These are phyloP conservation scores for Boletus insuetus DNA, from an alignment of 768 basidiomycete species.

Conservation along the genomic window DNA sequence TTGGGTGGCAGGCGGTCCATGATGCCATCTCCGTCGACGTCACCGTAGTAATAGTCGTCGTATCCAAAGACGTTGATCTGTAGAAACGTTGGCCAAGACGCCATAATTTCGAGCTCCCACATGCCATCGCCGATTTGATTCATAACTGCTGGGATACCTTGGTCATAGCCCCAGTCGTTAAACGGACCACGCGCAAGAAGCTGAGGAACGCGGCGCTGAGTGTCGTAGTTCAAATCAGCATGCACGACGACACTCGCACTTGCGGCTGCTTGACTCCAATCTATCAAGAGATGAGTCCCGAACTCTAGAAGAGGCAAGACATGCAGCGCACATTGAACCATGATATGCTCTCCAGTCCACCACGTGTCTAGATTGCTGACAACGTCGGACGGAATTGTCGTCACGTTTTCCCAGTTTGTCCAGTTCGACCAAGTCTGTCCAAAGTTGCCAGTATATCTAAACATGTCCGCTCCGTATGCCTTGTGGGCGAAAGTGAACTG, in stretches of 20 bases:
- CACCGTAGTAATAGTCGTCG: constrained; percentile 92
- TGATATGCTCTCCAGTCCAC: constrained; percentile 84
- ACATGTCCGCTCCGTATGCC: constrained; percentile 82
- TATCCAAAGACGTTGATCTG: constrained; percentile 90
- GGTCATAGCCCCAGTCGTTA: constrained; percentile 91
- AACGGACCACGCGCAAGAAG: constrained; percentile 85
- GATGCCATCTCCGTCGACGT: constrained; percentile 81
- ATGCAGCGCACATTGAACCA: constrained; percentile 73
- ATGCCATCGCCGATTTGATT: constrained; percentile 55
- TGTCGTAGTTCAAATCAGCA: constrained; percentile 64
- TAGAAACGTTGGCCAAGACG: constrained; percentile 84
- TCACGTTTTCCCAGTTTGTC: constrained; percentile 73
- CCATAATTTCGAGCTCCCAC: constrained; percentile 90
- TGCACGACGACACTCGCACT: constrained; percentile 71
- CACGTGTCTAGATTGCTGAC: constrained; percentile 51
- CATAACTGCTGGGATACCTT: constrained; percentile 74
- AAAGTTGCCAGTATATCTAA: constrained; percentile 86
- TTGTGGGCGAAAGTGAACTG: constrained; percentile 77
- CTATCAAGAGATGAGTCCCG: constrained; percentile 36
- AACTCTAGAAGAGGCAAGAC: not conserved
- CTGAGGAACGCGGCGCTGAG: constrained; percentile 78
- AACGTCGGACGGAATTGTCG: constrained; percentile 55
- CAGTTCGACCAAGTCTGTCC: constrained; percentile 83
- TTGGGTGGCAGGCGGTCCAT: constrained; percentile 92
- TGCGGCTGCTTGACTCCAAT: constrained; percentile 71